Conservation (phyloP, 2,329 filamentous ascomycete species). For the Apiospora hydei region DNA sequence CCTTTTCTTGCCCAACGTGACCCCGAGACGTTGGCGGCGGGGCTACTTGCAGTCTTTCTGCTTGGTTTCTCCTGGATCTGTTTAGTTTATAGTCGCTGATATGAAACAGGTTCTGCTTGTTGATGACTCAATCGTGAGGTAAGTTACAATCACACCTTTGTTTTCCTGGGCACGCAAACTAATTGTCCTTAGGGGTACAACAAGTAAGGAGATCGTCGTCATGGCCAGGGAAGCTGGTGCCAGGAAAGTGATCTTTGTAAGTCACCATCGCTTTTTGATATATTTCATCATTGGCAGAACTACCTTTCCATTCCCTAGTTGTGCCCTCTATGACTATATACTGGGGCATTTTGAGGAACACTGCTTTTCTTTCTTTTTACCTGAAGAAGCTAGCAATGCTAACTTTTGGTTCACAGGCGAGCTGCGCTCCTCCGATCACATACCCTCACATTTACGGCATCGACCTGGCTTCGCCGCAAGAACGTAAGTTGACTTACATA, state of each 20-base stretch:
- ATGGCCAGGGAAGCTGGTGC: constrained; percentile 90
- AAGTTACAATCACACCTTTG: not conserved
- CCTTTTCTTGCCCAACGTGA: not conserved
- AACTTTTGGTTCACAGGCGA: constrained; percentile 41
- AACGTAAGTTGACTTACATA: constrained; percentile 40
- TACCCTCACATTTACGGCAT: constrained; percentile 84
- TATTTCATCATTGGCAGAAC: too few species aligned
- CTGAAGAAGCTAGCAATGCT: too few species aligned
- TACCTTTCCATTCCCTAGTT: too few species aligned
- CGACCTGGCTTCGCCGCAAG: constrained; percentile 73
- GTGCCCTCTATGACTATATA: too few species aligned
- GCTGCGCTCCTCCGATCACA: constrained; percentile 82
- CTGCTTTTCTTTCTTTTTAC: not conserved
- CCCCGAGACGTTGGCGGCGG: not conserved
- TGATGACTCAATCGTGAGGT: constrained; percentile 81
- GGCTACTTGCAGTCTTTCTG: not conserved
- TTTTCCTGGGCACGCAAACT: not conserved
- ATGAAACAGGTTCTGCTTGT: constrained; percentile 69
- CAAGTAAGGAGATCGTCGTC: constrained; percentile 76
- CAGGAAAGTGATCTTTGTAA: constrained; percentile 79
- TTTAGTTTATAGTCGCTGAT: not conserved
- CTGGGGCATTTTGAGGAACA: too few species aligned
- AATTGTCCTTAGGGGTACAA: constrained; percentile 69
- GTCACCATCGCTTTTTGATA: too few species aligned
- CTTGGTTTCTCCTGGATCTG: not conserved